Percentiles rank a stretch among this genome's conserved stretches.
Evolutionary conservation across 768 basidiomycete species (phyloP).

Genomic region (Saitozyma sp.): DNA sequence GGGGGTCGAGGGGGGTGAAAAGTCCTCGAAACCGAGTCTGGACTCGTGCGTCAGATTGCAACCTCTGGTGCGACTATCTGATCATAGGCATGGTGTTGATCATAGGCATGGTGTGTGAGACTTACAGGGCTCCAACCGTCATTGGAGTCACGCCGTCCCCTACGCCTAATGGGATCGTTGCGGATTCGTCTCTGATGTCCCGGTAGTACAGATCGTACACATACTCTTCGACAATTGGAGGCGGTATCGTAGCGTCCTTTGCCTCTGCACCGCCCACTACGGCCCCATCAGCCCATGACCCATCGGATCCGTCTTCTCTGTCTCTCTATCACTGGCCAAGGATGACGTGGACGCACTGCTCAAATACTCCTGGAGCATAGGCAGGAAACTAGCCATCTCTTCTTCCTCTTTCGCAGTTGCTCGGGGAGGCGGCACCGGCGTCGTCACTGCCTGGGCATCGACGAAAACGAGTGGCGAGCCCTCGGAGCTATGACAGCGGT

Average conservation of each 20-base stretch:
- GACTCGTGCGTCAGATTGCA: not conserved
- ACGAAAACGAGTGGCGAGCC: conserved; percentile 31
- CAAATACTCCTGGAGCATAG: conserved; percentile 52
- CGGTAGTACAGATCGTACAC: conserved; percentile 52
- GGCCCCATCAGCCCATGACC: conserved; percentile 1
- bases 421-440: conserved; percentile 4
- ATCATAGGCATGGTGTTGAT: not conserved
- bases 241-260: not conserved
- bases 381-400: conserved; percentile 51
- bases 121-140: conserved; percentile 33
- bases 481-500: no score
- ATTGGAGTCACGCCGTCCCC: conserved; percentile 32
- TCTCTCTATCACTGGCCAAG: not conserved
- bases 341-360: conserved; percentile 27
- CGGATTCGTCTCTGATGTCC: conserved; percentile 29
- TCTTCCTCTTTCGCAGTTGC: conserved; percentile 26
- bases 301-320: no score
- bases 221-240: conserved; percentile 26
- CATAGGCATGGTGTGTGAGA: not conserved
- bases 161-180: conserved; percentile 24
- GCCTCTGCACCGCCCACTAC: conserved; percentile 7
- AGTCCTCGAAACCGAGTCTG: conserved; percentile 40
- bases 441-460: conserved; percentile 43
- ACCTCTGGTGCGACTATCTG: not conserved
- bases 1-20: conserved; percentile 36